Conservation (phyloP, 2,329 filamentous ascomycete genomes). For the Aspergillus quadricinctus region DNA sequence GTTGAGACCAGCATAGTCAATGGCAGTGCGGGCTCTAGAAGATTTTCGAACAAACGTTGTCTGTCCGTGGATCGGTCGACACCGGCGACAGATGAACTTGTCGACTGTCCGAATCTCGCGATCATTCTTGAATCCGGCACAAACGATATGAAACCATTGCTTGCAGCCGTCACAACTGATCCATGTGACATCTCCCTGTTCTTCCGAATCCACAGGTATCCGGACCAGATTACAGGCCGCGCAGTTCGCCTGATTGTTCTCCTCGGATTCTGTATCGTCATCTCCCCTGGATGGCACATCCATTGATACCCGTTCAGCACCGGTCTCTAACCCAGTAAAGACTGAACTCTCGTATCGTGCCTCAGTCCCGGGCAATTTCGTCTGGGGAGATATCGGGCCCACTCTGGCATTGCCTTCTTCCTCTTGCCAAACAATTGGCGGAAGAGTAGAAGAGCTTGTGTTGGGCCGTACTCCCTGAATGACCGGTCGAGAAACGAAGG, state of each 20-base stretch:
- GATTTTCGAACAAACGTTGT: constrained; percentile 67
- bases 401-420: constrained; percentile 22
- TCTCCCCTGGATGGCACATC: constrained; percentile 23
- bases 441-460: constrained; percentile 35
- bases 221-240: constrained; percentile 55
- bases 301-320: constrained; percentile 10
- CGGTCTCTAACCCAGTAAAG: constrained; percentile 4
- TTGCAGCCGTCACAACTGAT: constrained; percentile 66
- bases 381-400: constrained; percentile 8
- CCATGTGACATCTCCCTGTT: constrained; percentile 56
- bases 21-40: constrained; percentile 58
- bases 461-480: constrained; percentile 35
- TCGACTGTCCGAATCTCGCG: constrained; percentile 62
- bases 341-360: constrained; percentile 9
- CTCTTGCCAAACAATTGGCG: constrained; percentile 31
- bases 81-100: constrained; percentile 61
- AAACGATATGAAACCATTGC: constrained; percentile 64
- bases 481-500: constrained; percentile 33
- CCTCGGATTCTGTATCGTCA: constrained; percentile 20
- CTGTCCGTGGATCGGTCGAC: constrained; percentile 56
- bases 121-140: constrained; percentile 62
- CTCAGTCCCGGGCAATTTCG: constrained; percentile 8
- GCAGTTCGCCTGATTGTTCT: constrained; percentile 46
- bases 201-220: constrained; percentile 46
- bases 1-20: constrained; percentile 65